phyloP scores from a whole-genome alignment of 1,284 basidiomycete genomes.

The Meira miltonrushii region DNA sequence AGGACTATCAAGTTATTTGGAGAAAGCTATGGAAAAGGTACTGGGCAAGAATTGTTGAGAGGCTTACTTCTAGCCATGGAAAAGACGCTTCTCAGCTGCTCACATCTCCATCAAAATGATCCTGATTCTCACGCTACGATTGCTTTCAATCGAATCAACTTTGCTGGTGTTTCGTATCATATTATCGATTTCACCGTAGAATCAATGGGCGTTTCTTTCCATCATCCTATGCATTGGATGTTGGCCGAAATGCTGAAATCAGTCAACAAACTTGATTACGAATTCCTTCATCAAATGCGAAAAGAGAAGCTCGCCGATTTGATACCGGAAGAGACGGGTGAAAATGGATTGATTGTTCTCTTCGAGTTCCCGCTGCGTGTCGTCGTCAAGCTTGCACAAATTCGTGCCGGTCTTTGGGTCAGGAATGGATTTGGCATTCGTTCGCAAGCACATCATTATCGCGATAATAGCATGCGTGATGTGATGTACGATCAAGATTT shows the following conservation, averaged over 20 bases:
- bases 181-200: constrained; percentile 59
- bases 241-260: constrained; percentile 80
- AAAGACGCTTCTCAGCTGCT: neutral
- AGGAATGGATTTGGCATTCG: constrained; percentile 94
- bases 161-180: constrained; percentile 62
- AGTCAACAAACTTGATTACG: constrained; percentile 12
- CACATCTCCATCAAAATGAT: constrained; percentile 22
- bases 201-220: constrained; percentile 64
- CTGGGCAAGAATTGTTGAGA: constrained; percentile 8
- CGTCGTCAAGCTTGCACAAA: constrained; percentile 69
- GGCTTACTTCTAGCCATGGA: constrained; percentile 58
- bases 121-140: constrained; percentile 67
- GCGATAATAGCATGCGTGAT: constrained; percentile 90
- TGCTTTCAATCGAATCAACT: constrained; percentile 51
- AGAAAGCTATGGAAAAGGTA: constrained; percentile 54
- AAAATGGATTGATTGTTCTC: constrained; percentile 29
- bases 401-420: constrained; percentile 92
- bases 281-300: neutral
- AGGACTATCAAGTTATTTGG: constrained; percentile 44
- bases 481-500: constrained; percentile 95
- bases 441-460: constrained; percentile 91
- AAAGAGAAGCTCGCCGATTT: constrained; percentile 17
- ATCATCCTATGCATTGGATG: constrained; percentile 88
- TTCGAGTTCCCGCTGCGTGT: constrained; percentile 48
- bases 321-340: constrained; percentile 23